Base-by-base conservation (phyloP, 495 filamentous ascomycete genomes). In the Penicillium paxilli region DNA sequence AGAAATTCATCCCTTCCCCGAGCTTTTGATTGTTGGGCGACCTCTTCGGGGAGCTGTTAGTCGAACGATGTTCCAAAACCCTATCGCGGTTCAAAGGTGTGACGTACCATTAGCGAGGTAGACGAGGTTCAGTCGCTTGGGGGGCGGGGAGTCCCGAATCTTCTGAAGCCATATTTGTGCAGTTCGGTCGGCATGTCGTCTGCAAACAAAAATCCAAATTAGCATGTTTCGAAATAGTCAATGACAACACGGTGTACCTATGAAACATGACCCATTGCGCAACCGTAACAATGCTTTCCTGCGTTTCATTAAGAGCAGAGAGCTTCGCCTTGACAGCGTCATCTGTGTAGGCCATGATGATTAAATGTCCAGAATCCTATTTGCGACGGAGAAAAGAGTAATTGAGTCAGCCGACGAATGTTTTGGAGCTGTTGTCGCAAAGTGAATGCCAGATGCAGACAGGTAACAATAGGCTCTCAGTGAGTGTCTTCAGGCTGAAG, bases 221-320 rank as follows among this genome's bases (percentile, higher is more conserved):
- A 75, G 66, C 44, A 54, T 21, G 26, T 32, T 62, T 54, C 30
- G 50, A 41, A 41, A 40, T 26, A 28, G 20, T 21, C 23, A 21
- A 46, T 10, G 25, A 17, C 17, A 38, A 42, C 30, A 21, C 16
- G 41, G 30, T 73, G 62, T 88, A 96, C 92, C 91, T 86, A 74
- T 99, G 92, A 68, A 98, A 99, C 88, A 98, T 91, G 51, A 99
- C 89, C 95, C 95, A 99, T 87, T 97, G 92, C 40, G 92, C 87
- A 46, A 95, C 92, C 44, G 90, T 89, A 42, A 95, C 90, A 62
- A 98, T 96, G 73, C 89, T 91, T 60, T 98, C 94, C 67, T 98
- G 92, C 11, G 89, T 91, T 76, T 98, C 94, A 73, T 96, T 96
- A 42, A 99, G 82, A 33, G 90, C 87, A 23, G 92, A 94, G 23